These are phyloP conservation scores for Carex pumila DNA, from an alignment of 176 grass and related monocot genomes.

Conservation along the genomic window DNA sequence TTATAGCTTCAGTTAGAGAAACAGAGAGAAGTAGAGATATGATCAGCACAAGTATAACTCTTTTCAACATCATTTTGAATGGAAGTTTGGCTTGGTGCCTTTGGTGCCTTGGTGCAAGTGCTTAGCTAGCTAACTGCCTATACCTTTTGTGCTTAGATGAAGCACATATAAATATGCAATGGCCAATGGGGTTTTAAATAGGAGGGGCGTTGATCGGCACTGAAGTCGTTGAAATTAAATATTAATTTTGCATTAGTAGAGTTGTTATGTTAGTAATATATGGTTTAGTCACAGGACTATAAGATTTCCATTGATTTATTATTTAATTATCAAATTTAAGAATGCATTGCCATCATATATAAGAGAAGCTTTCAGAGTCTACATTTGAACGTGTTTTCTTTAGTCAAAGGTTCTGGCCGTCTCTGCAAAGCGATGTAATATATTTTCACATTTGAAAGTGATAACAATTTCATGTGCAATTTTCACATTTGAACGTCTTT, in stretches of 20 bases:
- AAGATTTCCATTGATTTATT: not conserved
- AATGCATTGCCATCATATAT: not conserved
- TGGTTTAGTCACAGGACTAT: not conserved
- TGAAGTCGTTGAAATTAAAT: not conserved
- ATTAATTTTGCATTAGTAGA: not conserved
- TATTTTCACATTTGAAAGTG: not conserved
- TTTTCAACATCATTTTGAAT: slow-evolving; percentile 1
- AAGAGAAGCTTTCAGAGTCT: not conserved
- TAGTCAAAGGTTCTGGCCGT: not conserved
- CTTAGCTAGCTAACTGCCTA: too few relatives aligned
- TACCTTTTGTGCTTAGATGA: not conserved
- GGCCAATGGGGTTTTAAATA: not conserved
- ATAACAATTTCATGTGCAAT: not conserved
- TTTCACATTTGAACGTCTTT: too few relatives aligned
- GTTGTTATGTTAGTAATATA: not conserved
- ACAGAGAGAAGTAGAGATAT: slow-evolving; percentile 29
- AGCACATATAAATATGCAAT: not conserved
- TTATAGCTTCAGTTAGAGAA: slow-evolving; percentile 21
- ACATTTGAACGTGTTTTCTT: not conserved
- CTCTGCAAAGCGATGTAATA: not conserved
- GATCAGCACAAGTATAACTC: not conserved
- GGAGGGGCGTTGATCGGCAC: not conserved
- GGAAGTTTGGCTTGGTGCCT: not conserved
- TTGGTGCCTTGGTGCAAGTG: not conserved
- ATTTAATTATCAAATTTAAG: not conserved